Conservation (phyloP, 306 rosid species). For the Luffa aegyptiaca region DNA sequence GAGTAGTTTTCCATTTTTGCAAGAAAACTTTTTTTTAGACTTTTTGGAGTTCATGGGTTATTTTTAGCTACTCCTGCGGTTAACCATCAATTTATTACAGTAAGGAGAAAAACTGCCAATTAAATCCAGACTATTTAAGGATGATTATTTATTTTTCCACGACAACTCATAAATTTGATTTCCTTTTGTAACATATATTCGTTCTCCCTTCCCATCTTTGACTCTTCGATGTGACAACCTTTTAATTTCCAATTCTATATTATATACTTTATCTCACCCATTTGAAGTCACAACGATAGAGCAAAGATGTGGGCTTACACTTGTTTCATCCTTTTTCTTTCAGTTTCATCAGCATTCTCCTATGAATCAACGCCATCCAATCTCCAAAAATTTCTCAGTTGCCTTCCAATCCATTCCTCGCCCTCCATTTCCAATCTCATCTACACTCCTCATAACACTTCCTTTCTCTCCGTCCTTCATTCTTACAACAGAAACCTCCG, state of each 20-base stretch:
- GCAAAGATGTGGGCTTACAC: not conserved
- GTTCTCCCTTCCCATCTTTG: not conserved
- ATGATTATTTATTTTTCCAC: no score
- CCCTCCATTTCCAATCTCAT: constrained; percentile 19
- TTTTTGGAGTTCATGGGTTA: no score
- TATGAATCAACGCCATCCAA: constrained; percentile 24
- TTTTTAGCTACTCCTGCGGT: no score
- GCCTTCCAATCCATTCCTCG: constrained; percentile 28
- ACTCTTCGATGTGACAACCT: not conserved
- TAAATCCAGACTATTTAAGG: no score
- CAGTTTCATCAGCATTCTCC: constrained; percentile 16
- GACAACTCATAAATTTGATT: no score
- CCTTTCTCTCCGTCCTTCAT: constrained; percentile 43
- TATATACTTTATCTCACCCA: not conserved
- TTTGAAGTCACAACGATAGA: not conserved
- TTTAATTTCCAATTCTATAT: not conserved
- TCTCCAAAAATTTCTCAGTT: constrained; percentile 29
- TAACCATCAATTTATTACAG: no score
- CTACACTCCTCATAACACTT: constrained; percentile 27
- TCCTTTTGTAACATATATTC: no score
- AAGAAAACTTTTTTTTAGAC: no score
- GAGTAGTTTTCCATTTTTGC: no score
- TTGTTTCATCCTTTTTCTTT: constrained; percentile 16
- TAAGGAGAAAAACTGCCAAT: no score
- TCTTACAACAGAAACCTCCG: constrained; percentile 62